These are phyloP conservation scores for Calonectria pauciramosa DNA, from an alignment of 2,329 filamentous ascomycete species.

Conservation along the genomic window DNA sequence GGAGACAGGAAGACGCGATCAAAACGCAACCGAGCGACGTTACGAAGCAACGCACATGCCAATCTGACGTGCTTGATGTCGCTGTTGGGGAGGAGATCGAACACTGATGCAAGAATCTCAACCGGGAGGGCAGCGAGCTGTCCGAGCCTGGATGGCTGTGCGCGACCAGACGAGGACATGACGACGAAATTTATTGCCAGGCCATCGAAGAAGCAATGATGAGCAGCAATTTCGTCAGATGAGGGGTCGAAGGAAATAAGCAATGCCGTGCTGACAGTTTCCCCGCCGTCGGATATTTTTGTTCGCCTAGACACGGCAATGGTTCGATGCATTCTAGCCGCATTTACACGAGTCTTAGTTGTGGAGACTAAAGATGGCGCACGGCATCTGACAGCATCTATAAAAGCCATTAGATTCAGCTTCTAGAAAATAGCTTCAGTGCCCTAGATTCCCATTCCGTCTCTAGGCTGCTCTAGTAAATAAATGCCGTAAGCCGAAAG, in stretches of 20 bases:
- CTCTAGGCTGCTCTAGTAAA: too few relatives aligned
- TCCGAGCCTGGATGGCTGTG: background rate
- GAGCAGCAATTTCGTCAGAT: background rate
- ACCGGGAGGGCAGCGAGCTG: background rate
- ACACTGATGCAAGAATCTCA: background rate
- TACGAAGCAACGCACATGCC: background rate
- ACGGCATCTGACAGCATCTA: background rate
- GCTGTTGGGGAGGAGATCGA: background rate
- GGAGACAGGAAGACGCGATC: slow-evolving; percentile 57
- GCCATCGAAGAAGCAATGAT: background rate
- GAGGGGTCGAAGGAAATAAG: background rate
- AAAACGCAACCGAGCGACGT: background rate
- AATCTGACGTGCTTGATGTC: background rate
- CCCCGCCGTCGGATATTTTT: background rate
- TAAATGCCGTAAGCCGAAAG: too few relatives aligned
- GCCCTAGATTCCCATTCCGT: too few relatives aligned
- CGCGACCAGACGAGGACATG: background rate
- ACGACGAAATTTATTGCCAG: background rate
- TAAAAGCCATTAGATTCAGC: background rate
- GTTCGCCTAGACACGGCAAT: background rate
- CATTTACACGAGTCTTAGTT: background rate
- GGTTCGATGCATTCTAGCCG: background rate
- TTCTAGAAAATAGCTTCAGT: background rate
- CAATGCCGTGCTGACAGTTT: background rate
- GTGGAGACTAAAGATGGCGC: background rate